A percentile compares a stretch with the other conserved stretches of the same genome.
Conservation (phyloP, 176 grass and related monocot species). For the Melocanna baccifera region DNA sequence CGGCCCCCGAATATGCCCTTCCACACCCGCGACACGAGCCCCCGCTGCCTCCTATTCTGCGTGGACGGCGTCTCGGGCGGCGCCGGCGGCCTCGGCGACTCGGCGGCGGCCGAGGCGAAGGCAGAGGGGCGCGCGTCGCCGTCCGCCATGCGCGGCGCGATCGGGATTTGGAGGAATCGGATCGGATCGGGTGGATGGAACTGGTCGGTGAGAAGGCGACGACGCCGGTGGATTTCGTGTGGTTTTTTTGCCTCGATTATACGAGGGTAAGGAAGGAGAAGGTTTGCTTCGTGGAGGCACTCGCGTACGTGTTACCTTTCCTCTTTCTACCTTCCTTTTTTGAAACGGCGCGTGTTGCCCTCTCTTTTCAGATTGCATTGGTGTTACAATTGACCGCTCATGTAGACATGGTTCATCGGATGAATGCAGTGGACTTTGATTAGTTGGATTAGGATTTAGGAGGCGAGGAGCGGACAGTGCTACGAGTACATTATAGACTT, state of each 20-base stretch:
- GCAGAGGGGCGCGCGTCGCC: constrained; percentile 17
- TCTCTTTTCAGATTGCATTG: neutral
- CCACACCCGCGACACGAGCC: constrained; percentile 68
- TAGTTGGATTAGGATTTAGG: neutral
- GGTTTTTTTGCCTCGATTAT: neutral
- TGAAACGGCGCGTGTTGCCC: neutral
- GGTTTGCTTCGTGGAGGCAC: constrained; percentile 30
- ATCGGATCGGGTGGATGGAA: neutral
- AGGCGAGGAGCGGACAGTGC: neutral
- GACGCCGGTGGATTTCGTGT: neutral
- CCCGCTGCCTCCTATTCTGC: constrained; percentile 38
- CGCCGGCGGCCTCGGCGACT: constrained; percentile 31
- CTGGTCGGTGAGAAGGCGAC: neutral
- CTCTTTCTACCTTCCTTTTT: neutral
- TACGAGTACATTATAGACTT: neutral
- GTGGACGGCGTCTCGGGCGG: constrained; percentile 26
- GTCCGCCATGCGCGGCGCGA: constrained; percentile 44
- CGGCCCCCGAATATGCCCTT: constrained; percentile 73
- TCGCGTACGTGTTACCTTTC: neutral
- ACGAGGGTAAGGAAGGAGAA: neutral
- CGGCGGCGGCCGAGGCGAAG: neutral
- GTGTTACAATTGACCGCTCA: neutral
- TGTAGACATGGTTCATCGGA: neutral
- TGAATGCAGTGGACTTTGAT: neutral
- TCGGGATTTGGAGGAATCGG: neutral